These are phyloP conservation scores for Magnaporthales sp. DNA, from an alignment of 2,329 filamentous ascomycete genomes.

Conservation along the genomic window DNA sequence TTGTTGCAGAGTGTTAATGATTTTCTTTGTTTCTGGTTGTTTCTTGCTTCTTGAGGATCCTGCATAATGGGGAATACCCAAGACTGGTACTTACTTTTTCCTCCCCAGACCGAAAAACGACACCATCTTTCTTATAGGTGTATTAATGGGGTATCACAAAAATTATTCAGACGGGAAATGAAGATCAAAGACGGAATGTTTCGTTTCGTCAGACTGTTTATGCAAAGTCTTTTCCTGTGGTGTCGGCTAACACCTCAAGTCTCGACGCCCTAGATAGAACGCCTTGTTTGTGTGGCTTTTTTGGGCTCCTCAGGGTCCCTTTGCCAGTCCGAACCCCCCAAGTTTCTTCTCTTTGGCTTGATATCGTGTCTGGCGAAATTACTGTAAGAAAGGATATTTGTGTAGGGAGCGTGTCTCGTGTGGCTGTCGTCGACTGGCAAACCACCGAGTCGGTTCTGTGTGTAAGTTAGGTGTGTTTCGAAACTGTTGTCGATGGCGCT, in stretches of 20 bases:
- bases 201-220: not conserved
- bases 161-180: not conserved
- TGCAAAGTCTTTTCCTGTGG: not conserved
- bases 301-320: not conserved
- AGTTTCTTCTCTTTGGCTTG: not conserved
- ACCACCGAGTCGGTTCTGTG: not conserved
- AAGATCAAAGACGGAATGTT: not conserved
- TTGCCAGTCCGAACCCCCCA: not conserved
- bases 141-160: not conserved
- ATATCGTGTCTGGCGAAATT: not conserved
- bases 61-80: conserved; percentile 1
- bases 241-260: too few species aligned
- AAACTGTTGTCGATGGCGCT: not conserved
- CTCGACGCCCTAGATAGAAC: too few species aligned
- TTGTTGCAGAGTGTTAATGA: not conserved
- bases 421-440: not conserved
- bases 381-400: not conserved
- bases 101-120: conserved; percentile 51
- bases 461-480: not conserved
- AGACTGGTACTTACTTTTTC: conserved; percentile 51
- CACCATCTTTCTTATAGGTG: conserved; percentile 33
- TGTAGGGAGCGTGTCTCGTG: not conserved
- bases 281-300: not conserved
- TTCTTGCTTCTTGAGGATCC: not conserved
- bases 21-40: not conserved